Evolutionary conservation across 345 rosid genomes (phyloP).

Genomic region (Eucalyptus microcorys): DNA sequence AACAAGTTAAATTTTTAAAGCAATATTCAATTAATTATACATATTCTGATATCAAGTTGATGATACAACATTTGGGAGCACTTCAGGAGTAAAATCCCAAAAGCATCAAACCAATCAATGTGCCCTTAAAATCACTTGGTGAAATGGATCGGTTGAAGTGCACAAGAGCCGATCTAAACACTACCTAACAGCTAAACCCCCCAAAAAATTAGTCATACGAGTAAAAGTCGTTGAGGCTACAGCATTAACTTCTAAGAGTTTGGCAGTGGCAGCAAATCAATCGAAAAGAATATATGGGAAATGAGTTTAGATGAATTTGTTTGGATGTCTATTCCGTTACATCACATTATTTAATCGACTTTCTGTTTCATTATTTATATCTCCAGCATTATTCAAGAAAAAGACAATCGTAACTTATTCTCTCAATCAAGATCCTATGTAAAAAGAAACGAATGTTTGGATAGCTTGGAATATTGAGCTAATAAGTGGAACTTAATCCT

Average conservation of each 20-base stretch:
- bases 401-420: neutral
- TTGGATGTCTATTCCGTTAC: neutral
- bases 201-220: neutral
- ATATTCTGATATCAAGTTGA: neutral
- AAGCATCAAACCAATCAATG: neutral
- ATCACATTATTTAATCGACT: neutral
- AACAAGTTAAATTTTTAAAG: neutral
- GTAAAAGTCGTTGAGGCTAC: neutral
- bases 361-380: neutral
- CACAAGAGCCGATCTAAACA: neutral
- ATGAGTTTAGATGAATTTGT: neutral
- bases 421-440: neutral
- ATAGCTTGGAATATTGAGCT: neutral
- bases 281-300: neutral
- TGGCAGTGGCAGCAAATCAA: neutral
- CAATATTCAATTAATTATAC: neutral
- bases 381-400: neutral
- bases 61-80: neutral
- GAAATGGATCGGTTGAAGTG: neutral
- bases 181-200: neutral
- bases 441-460: neutral
- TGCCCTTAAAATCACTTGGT: neutral
- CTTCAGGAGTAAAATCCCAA: neutral
- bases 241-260: neutral
- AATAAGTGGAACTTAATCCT: neutral